These are phyloP conservation scores for Stevia rebaudiana DNA, from an alignment of 140 eudicot species.

Conservation along the genomic window DNA sequence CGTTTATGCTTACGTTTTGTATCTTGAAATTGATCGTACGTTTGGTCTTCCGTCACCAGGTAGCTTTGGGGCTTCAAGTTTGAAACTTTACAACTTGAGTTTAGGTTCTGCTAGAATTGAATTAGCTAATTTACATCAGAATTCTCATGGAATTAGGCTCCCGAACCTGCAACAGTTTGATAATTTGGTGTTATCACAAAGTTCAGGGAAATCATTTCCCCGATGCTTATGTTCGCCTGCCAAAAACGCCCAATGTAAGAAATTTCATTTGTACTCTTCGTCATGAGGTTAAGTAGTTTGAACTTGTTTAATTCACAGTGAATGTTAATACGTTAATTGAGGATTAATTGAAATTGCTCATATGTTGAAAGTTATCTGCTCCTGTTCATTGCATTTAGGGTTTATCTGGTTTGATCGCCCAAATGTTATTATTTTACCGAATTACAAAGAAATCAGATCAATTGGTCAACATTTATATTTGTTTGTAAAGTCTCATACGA, in stretches of 20 bases:
- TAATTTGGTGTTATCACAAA: constrained; percentile 28
- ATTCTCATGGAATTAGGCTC: constrained; percentile 8
- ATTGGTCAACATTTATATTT: not conserved
- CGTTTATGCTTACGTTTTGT: not conserved
- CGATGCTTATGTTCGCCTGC: constrained; percentile 35
- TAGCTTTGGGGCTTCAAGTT: constrained; percentile 47
- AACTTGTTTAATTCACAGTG: not conserved
- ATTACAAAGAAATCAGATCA: no score
- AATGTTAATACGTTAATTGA: not conserved
- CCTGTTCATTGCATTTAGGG: no score
- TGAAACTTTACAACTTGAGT: constrained; percentile 31
- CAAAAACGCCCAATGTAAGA: constrained; percentile 39
- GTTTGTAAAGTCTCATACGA: not conserved
- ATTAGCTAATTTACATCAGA: constrained; percentile 26
- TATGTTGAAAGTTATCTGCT: not conserved
- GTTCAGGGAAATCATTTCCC: constrained; percentile 21
- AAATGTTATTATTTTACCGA: no score
- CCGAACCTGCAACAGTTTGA: constrained; percentile 5
- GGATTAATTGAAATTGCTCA: not conserved
- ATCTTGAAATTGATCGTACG: constrained; percentile 9
- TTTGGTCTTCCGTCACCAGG: constrained; percentile 22
- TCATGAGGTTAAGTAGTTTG: not conserved
- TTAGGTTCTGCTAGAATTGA: constrained; percentile 33
- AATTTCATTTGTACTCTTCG: not conserved
- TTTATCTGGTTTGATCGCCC: no score